Conservation (phyloP, 2,329 filamentous ascomycete species). For the Pyricularia sp. region DNA sequence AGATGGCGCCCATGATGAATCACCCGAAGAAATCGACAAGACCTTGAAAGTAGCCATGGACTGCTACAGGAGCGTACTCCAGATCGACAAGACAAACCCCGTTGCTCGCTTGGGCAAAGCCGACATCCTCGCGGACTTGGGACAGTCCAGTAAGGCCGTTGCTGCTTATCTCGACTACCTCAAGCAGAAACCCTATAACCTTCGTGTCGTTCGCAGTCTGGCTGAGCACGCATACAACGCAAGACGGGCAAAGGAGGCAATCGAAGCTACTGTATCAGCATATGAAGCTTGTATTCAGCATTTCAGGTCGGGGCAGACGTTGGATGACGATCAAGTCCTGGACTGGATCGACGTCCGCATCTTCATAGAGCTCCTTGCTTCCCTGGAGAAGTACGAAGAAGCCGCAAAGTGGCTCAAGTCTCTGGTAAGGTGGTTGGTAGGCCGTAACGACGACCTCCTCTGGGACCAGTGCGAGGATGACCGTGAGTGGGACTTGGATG, state of each 20-base stretch:
- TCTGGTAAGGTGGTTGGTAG: slow-evolving; percentile 73
- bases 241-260: slow-evolving; percentile 30
- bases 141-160: slow-evolving; percentile 43
- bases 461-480: slow-evolving; percentile 77
- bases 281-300: slow-evolving; percentile 39
- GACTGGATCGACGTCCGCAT: slow-evolving; percentile 79
- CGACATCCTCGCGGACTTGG: slow-evolving; percentile 45
- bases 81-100: slow-evolving; percentile 46
- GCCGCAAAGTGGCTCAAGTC: slow-evolving; percentile 63
- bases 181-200: slow-evolving; percentile 41
- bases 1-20: slow-evolving; percentile 34
- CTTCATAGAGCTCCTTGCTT: slow-evolving; percentile 72
- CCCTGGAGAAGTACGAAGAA: slow-evolving; percentile 50
- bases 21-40: slow-evolving; percentile 14
- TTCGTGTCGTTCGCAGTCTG: slow-evolving; percentile 43
- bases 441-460: slow-evolving; percentile 60
- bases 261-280: slow-evolving; percentile 33
- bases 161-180: slow-evolving; percentile 47
- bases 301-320: slow-evolving; percentile 21
- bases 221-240: slow-evolving; percentile 48
- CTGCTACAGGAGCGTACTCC: slow-evolving; percentile 51
- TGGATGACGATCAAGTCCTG: slow-evolving; percentile 27
- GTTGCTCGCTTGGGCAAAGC: slow-evolving; percentile 51
- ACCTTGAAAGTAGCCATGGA: slow-evolving; percentile 45
- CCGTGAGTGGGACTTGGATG: slow-evolving; percentile 76